Evolutionary conservation across 2,329 filamentous ascomycete species (phyloP).

Genomic region (Penicillium sp.): DNA sequence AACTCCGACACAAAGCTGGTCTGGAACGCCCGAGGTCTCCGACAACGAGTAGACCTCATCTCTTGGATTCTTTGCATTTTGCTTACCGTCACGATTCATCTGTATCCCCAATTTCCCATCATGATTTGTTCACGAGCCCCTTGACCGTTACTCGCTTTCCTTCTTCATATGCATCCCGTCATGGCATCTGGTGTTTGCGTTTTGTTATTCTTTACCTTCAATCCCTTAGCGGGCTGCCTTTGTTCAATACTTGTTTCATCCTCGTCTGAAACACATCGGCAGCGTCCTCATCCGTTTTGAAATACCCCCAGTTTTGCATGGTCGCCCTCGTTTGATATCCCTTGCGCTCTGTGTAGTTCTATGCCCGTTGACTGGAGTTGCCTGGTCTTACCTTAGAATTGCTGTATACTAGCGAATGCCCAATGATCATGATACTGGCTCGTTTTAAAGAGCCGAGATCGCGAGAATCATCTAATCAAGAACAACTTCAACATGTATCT

Average conservation of each 20-base stretch:
- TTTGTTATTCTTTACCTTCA: conserved; percentile 13
- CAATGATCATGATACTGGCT: neutral
- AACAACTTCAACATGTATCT: neutral
- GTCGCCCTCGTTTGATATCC: conserved; percentile 6
- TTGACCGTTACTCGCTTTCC: conserved; percentile 14
- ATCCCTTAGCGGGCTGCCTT: conserved; percentile 5
- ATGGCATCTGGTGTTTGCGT: conserved; percentile 24
- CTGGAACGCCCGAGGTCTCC: conserved; percentile 29
- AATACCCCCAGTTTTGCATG: conserved; percentile 22
- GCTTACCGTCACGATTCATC: conserved; percentile 5
- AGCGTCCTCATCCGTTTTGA: conserved; percentile 5
- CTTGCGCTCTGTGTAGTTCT: conserved; percentile 19
- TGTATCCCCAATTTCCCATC: conserved; percentile 1
- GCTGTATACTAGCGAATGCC: conserved; percentile 30
- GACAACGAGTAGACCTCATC: conserved; percentile 28
- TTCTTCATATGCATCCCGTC: conserved; percentile 23
- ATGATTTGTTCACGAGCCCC: conserved; percentile 27
- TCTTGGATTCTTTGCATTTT: neutral
- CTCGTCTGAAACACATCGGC: neutral
- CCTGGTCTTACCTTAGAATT: conserved; percentile 26
- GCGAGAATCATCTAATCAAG: neutral
- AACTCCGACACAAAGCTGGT: conserved; percentile 28
- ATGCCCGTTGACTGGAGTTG: conserved; percentile 10
- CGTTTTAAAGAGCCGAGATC: neutral
- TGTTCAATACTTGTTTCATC: conserved; percentile 2